Evolutionary conservation across 352 stramenopile genomes (phyloP).

Genomic region (Phytopythium helicoides): DNA sequence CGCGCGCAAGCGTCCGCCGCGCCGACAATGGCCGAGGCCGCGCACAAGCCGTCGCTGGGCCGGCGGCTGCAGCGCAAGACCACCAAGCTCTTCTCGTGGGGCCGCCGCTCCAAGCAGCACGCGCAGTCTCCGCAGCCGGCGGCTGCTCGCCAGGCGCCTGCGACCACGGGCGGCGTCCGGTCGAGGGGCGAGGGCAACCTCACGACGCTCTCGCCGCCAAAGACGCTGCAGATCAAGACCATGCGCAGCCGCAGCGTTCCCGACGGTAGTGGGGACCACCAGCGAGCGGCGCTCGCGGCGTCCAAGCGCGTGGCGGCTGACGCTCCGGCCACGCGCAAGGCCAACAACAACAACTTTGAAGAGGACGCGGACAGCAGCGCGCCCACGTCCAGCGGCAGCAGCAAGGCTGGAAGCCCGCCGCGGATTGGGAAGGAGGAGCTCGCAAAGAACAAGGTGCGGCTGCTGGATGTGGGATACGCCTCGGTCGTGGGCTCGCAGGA

Average conservation of each 20-base stretch:
- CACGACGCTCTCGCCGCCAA: neutral
- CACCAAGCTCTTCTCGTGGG: slow-evolving; percentile 22
- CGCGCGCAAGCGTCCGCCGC: no score
- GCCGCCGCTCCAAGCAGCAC: slow-evolving; percentile 3
- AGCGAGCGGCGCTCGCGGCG: neutral
- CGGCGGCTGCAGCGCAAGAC: slow-evolving; percentile 22
- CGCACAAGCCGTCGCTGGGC: slow-evolving; percentile 4
- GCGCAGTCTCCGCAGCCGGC: neutral
- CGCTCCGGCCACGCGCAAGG: neutral
- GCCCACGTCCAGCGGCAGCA: neutral
- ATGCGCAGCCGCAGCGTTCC: neutral
- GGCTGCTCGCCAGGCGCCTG: no score
- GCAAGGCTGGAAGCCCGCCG: neutral
- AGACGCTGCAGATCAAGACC: slow-evolving; percentile 1
- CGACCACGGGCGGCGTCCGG: no score
- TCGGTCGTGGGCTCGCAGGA: slow-evolving; percentile 49
- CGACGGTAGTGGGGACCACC: neutral
- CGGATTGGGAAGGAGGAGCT: slow-evolving; percentile 4
- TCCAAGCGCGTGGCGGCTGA: neutral
- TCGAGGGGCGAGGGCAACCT: no score
- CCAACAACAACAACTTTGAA: slow-evolving; percentile 1
- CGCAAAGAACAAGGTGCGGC: slow-evolving; percentile 27
- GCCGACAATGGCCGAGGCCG: neutral
- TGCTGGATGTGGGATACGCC: slow-evolving; percentile 36
- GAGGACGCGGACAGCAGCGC: slow-evolving; percentile 6